Base-by-base conservation (phyloP, 305 asterid genomes). In the Striga hermonthica region DNA sequence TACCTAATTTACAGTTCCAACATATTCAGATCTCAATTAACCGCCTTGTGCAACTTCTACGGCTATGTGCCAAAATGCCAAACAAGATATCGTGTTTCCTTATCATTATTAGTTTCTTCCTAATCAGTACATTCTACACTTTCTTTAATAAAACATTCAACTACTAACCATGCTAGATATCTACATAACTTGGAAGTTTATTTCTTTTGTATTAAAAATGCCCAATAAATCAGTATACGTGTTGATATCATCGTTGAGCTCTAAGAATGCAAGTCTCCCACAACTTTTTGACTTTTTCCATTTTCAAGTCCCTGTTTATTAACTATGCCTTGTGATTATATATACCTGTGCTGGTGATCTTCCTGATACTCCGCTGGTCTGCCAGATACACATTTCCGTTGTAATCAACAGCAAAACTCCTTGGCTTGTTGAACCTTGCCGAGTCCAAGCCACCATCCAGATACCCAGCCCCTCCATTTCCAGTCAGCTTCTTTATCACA, bases 301-400 rank as follows among this genome's bases (percentile, higher is more conserved):
- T 22, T 22, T 22, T 22, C 31, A 22, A 22, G 31, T 22, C 31
- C 31, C 31, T 22, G 31, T 22, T 22, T 22, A 0, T 44, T 3
- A 44, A 4, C 2, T 9, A 13, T 44, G 9, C n/a, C 12, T 11
- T 44, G 4, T 44, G 50, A 45, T 45, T 13, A n/a, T 6, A 10
- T 45, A 45, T 15, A 82, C 98, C 95, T 75, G 95, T 78, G 69
- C 79, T 78, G 65, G 85, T 77, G 55, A 91, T 85, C 82, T 85
- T 91, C 73, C 98, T 78, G 63, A 89, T 82, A 39, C 83, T 82
- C 56, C 43, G 70, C 74, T 49, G 63, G 67, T 91, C 96, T 43
- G 96, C 96, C 35, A 89, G 90, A 68, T 91, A 91, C 22, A 89
- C 63, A 72, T 91, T 91, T 60, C 95, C 95, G 11, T 55, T 82